Evolutionary conservation across 495 filamentous ascomycete species (phyloP).

Genomic region (Cudoniella acicularis): DNA sequence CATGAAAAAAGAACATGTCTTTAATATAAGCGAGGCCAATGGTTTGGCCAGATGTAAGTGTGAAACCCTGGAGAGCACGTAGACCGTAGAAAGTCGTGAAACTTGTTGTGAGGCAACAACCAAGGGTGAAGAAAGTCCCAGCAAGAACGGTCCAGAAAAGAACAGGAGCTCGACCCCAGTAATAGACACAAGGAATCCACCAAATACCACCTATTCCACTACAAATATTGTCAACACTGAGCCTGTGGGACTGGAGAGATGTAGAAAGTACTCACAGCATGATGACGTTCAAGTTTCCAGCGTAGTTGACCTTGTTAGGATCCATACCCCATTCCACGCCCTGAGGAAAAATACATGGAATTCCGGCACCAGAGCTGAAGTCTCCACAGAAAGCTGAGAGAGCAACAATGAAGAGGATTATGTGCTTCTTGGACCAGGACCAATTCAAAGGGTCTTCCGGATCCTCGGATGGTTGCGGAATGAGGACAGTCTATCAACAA

Average conservation of each 20-base stretch:
- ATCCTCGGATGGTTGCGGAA: constrained; percentile 52
- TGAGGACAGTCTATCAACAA: constrained; percentile 47
- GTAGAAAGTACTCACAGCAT: constrained; percentile 32
- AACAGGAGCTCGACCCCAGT: constrained; percentile 46
- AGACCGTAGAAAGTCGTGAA: constrained; percentile 44
- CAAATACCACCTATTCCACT: constrained; percentile 1
- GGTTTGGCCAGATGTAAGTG: constrained; percentile 36
- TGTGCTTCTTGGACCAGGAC: constrained; percentile 38
- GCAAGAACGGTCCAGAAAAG: constrained; percentile 43
- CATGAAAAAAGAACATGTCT: constrained; percentile 55
- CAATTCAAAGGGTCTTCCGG: constrained; percentile 58
- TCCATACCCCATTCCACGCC: constrained; percentile 32
- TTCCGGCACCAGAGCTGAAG: neutral
- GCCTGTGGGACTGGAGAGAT: neutral
- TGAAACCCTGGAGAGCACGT: constrained; percentile 46
- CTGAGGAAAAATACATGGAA: neutral
- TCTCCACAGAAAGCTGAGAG: constrained; percentile 3
- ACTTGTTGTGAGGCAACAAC: constrained; percentile 37
- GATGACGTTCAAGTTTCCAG: constrained; percentile 41
- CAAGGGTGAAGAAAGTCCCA: constrained; percentile 33
- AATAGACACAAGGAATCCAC: constrained; percentile 3
- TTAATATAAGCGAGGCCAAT: constrained; percentile 51
- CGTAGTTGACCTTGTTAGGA: constrained; percentile 36
- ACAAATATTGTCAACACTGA: neutral
- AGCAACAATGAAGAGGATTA: constrained; percentile 12